phyloP scores from a whole-genome alignment of 2,329 filamentous ascomycete genomes.

The Monosporascus sp. region DNA sequence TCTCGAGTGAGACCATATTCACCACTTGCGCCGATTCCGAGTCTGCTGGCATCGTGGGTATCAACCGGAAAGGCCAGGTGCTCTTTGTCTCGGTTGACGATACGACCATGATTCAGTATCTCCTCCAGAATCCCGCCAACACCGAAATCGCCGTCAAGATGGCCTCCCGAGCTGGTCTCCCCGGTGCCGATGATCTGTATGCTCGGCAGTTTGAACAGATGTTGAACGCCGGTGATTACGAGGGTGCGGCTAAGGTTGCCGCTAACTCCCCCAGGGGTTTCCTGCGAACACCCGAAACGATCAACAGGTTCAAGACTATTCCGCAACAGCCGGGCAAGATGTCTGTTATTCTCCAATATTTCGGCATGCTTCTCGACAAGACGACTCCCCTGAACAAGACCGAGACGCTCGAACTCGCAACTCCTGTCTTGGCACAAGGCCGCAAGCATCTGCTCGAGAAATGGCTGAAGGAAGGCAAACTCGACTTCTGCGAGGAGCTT shows the following conservation, averaged over 20 bases:
- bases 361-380: conserved; percentile 95
- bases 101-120: conserved; percentile 83
- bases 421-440: conserved; percentile 87
- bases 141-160: conserved; percentile 91
- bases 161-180: conserved; percentile 86
- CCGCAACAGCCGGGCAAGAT: conserved; percentile 79
- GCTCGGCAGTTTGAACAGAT: conserved; percentile 88
- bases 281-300: conserved; percentile 88
- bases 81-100: conserved; percentile 93
- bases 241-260: conserved; percentile 89
- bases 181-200: conserved; percentile 91
- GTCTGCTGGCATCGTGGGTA: conserved; percentile 83
- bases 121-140: conserved; percentile 94
- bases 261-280: conserved; percentile 96
- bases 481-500: conserved; percentile 92
- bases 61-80: conserved; percentile 97
- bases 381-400: conserved; percentile 78
- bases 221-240: conserved; percentile 72
- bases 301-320: conserved; percentile 89
- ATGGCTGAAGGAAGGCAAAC: conserved; percentile 94
- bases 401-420: conserved; percentile 88
- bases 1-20: conserved; percentile 98
- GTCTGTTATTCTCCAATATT: conserved; percentile 94
- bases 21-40: conserved; percentile 81
- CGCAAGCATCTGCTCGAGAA: conserved; percentile 95